A percentile compares a stretch with the other conserved stretches of the same genome.
These are phyloP conservation scores for Parascedosporium putredinis DNA, from an alignment of 2,329 filamentous ascomycete genomes.

Conservation along the genomic window DNA sequence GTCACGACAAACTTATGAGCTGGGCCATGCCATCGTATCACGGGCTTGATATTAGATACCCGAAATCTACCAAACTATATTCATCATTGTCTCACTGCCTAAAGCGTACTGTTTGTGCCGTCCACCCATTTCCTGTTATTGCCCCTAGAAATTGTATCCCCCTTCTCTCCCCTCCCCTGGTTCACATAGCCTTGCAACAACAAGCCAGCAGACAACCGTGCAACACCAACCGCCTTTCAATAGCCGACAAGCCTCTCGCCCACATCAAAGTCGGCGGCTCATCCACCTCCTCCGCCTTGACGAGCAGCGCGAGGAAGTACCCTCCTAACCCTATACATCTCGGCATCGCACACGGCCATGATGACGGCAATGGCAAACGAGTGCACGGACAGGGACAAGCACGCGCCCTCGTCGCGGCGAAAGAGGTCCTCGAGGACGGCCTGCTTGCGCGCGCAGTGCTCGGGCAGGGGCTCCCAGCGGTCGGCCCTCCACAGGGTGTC, in stretches of 20 bases:
- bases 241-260: slow-evolving; percentile 7
- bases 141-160: background rate
- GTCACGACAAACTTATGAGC: no score
- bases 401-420: slow-evolving; percentile 21
- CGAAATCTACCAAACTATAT: no score
- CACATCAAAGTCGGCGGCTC: slow-evolving; percentile 7
- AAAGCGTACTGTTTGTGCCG: no score
- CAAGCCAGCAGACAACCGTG: background rate
- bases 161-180: background rate
- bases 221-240: background rate
- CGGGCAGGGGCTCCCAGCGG: slow-evolving; percentile 35
- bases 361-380: slow-evolving; percentile 35
- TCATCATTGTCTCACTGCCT: no score
- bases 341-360: slow-evolving; percentile 29
- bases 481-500: slow-evolving; percentile 42
- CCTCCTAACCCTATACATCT: slow-evolving; percentile 36
- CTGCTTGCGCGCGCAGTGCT: slow-evolving; percentile 33
- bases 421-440: slow-evolving; percentile 37
- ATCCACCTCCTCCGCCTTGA: slow-evolving; percentile 27
- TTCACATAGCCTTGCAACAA: no score
- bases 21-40: no score
- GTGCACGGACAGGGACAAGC: slow-evolving; percentile 41
- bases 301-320: slow-evolving; percentile 43
- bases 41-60: no score
- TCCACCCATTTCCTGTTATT: no score